phyloP scores from a whole-genome alignment of 2,329 filamentous ascomycete species.

The Akanthomyces dipterigenus region DNA sequence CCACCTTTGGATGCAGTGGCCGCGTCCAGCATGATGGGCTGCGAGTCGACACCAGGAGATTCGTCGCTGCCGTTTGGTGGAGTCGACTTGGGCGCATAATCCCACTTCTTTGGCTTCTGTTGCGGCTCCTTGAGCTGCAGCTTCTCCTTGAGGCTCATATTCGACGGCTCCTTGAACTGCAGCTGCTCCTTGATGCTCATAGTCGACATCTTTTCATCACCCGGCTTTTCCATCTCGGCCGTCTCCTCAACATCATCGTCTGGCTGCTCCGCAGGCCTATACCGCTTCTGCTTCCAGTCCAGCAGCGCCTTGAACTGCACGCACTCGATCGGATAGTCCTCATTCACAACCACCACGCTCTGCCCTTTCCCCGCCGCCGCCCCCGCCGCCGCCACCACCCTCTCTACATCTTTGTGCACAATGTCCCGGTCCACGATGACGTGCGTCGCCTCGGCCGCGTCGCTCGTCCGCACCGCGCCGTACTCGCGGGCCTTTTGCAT shows the following conservation, averaged over 20 bases:
- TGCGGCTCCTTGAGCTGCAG: slow-evolving; percentile 40
- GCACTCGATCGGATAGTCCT: slow-evolving; percentile 63
- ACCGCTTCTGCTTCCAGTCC: slow-evolving; percentile 52
- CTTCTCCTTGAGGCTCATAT: not conserved
- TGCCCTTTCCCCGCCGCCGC: slow-evolving; percentile 14
- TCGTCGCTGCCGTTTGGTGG: slow-evolving; percentile 27
- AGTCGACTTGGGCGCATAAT: slow-evolving; percentile 33
- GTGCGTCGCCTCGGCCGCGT: slow-evolving; percentile 61
- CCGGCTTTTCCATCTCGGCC: slow-evolving; percentile 17
- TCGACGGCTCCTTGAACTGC: not conserved
- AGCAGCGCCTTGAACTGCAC: slow-evolving; percentile 51
- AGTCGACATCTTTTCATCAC: slow-evolving; percentile 33
- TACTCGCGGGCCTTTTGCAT: slow-evolving; percentile 70
- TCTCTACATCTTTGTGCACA: slow-evolving; percentile 55
- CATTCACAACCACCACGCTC: slow-evolving; percentile 53
- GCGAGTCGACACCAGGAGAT: slow-evolving; percentile 22
- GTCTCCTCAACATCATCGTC: slow-evolving; percentile 3
- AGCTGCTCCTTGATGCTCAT: not conserved
- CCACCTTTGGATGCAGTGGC: slow-evolving; percentile 4
- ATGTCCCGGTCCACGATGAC: slow-evolving; percentile 69
- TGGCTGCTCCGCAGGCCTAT: slow-evolving; percentile 48
- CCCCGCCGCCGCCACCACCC: slow-evolving; percentile 25
- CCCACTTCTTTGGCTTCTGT: slow-evolving; percentile 30
- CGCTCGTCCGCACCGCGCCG: slow-evolving; percentile 65
- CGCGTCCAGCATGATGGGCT: slow-evolving; percentile 21